Conservation (phyloP, 495 filamentous ascomycete genomes). For the Tetracladium marchalianum region DNA sequence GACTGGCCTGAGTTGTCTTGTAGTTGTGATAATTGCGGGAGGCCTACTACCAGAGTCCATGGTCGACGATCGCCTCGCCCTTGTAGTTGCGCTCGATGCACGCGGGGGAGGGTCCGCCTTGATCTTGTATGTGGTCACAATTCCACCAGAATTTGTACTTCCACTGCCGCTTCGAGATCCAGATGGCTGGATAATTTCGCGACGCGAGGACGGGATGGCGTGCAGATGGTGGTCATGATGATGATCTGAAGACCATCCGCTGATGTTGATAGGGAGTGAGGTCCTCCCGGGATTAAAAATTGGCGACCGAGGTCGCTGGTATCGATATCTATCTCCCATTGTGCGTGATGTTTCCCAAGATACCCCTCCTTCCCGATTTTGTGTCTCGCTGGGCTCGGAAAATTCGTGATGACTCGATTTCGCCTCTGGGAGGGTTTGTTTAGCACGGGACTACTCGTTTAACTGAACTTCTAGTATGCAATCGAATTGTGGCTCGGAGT, state of each 20-base stretch:
- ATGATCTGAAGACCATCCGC: neutral
- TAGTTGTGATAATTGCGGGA: conserved; percentile 39
- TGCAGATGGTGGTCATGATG: conserved; percentile 12
- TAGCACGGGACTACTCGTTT: too few species aligned
- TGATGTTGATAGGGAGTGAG: conserved; percentile 16
- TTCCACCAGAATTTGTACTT: conserved; percentile 15
- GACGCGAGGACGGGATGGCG: conserved; percentile 13
- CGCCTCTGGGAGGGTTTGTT: too few species aligned
- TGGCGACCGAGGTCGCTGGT: conserved; percentile 15
- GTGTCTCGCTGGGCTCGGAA: neutral
- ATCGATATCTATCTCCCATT: conserved; percentile 14
- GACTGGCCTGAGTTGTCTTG: conserved; percentile 21
- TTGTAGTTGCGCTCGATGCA: conserved; percentile 27
- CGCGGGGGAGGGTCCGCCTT: conserved; percentile 32
- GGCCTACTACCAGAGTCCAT: conserved; percentile 21
- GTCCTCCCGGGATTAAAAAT: conserved; percentile 11
- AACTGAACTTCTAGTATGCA: too few species aligned
- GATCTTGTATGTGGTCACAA: conserved; percentile 38
- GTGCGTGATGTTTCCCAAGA: neutral
- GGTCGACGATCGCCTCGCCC: conserved; percentile 21
- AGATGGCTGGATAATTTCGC: conserved; percentile 11
- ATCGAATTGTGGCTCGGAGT: too few species aligned
- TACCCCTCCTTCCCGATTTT: neutral
- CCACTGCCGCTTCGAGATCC: conserved; percentile 9
- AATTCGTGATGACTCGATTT: neutral